Evolutionary conservation across 2,329 filamentous ascomycete genomes (phyloP), one percentile per base, ranked within the genome.

Genomic region (Penicillium brevicompactum): DNA sequence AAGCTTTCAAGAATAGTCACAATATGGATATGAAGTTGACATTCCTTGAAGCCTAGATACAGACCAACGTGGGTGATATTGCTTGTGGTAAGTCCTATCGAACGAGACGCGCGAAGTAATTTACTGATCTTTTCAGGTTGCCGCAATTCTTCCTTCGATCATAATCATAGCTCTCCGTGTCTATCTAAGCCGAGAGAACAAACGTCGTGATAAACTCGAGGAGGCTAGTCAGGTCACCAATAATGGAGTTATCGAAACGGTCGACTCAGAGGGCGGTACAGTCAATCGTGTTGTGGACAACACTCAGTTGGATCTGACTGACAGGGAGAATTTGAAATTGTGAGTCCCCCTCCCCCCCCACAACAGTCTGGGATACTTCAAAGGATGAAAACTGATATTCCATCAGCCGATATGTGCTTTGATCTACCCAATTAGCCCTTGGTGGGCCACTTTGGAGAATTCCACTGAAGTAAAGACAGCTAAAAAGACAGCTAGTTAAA

Each of bases 101-200:
- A 73, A 1, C 66, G 67, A 3, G 75, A 73, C 30, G 18, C 10
- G n/a, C n/a, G n/a, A n/a, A n/a, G n/a, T n/a, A n/a, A n/a, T n/a
- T n/a, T n/a, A n/a, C n/a, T n/a, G n/a, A n/a, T n/a, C n/a, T n/a
- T 64, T 14, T 18, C 3, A 73, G 72, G 61, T 75, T 9, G 74
- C 72, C 16, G 74, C 69, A 46, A 69, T 77, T 13, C 65, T 77
- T 5, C 75, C 75, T 2, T 68, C 70, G 10, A 59, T 75, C 13
- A 67, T 77, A n/a, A 72, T 79, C 1, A 49, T 79, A 3, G 70
- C 71, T 16, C 64, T 79, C 31, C 55, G 76, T 6, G 72, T 69
- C 46, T 76, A 78, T 51, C 57, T 80, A n/a, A 69, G 63, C 13
- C 67, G 67, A 34, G 72, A 78, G 46, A 79, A 80, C 47, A 71